Percentiles rank a stretch among this genome's conserved stretches.
Conservation (phyloP, 768 basidiomycete species). For the Solioccasus polychromus region DNA sequence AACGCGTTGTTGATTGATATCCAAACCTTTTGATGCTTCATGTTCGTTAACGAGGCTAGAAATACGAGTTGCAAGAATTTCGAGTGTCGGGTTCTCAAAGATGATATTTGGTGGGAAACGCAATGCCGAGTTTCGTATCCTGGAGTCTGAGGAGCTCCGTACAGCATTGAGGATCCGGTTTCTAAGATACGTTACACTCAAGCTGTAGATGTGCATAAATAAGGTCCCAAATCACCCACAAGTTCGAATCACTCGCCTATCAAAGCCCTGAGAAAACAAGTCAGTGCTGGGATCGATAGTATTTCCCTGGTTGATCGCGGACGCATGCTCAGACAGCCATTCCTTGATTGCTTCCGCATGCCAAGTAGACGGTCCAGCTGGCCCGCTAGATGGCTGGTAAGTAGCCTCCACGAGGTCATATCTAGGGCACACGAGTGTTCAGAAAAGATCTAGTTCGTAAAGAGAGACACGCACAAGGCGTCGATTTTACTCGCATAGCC, state of each 20-base stretch:
- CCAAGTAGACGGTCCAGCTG: constrained; percentile 4
- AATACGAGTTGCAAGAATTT: constrained; percentile 2
- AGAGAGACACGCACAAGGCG: constrained; percentile 13
- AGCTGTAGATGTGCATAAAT: constrained; percentile 5
- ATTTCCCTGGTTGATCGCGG: background rate
- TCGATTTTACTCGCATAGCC: constrained; percentile 18
- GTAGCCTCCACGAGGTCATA: too few relatives aligned
- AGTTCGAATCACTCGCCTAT: constrained; percentile 21
- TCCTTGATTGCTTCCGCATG: background rate
- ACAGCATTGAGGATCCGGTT: constrained; percentile 17
- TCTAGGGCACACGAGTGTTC: too few relatives aligned
- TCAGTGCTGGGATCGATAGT: constrained; percentile 6
- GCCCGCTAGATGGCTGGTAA: too few relatives aligned
- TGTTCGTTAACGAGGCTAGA: constrained; percentile 4
- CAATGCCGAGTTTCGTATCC: constrained; percentile 17
- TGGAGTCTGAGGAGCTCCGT: constrained; percentile 25
- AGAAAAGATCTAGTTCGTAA: too few relatives aligned
- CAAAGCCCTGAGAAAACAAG: constrained; percentile 33
- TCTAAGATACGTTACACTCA: constrained; percentile 26
- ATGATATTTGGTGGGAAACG: constrained; percentile 32
- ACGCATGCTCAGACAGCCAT: constrained; percentile 17
- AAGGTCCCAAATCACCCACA: too few relatives aligned
- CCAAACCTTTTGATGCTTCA: background rate
- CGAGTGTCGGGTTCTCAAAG: constrained; percentile 37
- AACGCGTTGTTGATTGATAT: constrained; percentile 2